Evolutionary conservation across 2,329 filamentous ascomycete species (phyloP), one percentile per base, ranked within the genome.

Genomic region (Bipolaris cookei): DNA sequence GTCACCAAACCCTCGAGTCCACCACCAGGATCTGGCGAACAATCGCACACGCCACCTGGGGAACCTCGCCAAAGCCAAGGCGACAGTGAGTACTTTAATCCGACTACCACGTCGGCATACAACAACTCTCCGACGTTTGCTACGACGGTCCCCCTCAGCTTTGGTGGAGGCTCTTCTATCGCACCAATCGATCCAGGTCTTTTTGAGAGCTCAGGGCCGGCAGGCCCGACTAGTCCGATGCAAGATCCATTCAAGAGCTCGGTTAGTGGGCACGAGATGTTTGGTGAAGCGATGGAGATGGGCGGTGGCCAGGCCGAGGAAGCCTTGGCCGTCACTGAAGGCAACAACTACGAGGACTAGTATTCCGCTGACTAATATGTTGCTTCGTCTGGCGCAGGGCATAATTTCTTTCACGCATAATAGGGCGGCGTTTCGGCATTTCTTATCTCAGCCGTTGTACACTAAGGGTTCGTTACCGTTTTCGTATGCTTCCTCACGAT

Each of bases 231-330:
- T 1, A 75, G 70, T 54, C 73, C 73, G 0, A 70, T 75, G 54
- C 72, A 75, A 28, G 71, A 76, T 49, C 62, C 71, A 1, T 77
- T 77, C 63, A 75, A 75, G 61, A 74, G 71, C 55, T 76, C 73
- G 4, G 69, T 69, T 32, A 75, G 69, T 49, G 71, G 68, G 11
- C 68, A 74, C 34, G 74, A 75, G 58, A 70, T 76, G 67, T 76
- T 76, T 51, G 70, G 71, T 23, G 73, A 76, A 38, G 61, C 71
- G 28, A 72, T 75, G 66, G 73, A 75, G 44, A 67, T 67, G 48
- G 71, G 66, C 25, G 73, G 72, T 21, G 71, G 74, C 35, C 74
- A 77, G 51, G 74, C 72, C 6, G 74, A 76, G 49, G 74, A 77
- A 53, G 74, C 74, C 14, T 56, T 77, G 51, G 74, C 74, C 47